Conservation (phyloP, 2,329 filamentous ascomycete genomes). For the Orbilia javanica region DNA sequence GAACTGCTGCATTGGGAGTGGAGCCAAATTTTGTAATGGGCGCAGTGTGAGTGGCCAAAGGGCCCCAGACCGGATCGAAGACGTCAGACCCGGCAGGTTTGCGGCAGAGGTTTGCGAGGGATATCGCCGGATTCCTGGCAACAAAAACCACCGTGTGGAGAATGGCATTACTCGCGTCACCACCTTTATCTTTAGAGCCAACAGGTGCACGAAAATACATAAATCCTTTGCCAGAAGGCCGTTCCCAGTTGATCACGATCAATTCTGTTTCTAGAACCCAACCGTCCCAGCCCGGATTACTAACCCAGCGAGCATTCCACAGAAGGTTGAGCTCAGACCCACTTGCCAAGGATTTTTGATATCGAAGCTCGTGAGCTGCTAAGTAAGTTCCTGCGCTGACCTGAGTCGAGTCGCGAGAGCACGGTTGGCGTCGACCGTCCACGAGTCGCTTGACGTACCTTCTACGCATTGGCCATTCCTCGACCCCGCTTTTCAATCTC, state of each 20-base stretch:
- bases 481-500: slow-evolving; percentile 59
- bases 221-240: slow-evolving; percentile 3
- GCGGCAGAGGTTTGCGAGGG: slow-evolving; percentile 58
- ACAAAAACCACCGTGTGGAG: slow-evolving; percentile 32
- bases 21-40: slow-evolving; percentile 47
- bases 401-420: slow-evolving; percentile 36
- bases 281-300: slow-evolving; percentile 35
- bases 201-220: slow-evolving; percentile 14
- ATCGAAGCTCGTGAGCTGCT: slow-evolving; percentile 15
- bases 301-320: slow-evolving; percentile 8
- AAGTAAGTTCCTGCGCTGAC: slow-evolving; percentile 14
- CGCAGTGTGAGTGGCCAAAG: slow-evolving; percentile 39
- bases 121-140: slow-evolving; percentile 58
- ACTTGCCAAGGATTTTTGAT: slow-evolving; percentile 18
- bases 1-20: slow-evolving; percentile 41
- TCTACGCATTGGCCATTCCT: background rate
- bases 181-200: background rate
- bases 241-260: slow-evolving; percentile 9
- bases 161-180: slow-evolving; percentile 58
- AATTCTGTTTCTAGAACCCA: slow-evolving; percentile 36
- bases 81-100: slow-evolving; percentile 56
- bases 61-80: slow-evolving; percentile 38
- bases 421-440: background rate
- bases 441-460: slow-evolving; percentile 12
- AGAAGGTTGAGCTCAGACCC: background rate